Evolutionary conservation across 768 basidiomycete species (phyloP).

Genomic region (Dentipellis fragilis): DNA sequence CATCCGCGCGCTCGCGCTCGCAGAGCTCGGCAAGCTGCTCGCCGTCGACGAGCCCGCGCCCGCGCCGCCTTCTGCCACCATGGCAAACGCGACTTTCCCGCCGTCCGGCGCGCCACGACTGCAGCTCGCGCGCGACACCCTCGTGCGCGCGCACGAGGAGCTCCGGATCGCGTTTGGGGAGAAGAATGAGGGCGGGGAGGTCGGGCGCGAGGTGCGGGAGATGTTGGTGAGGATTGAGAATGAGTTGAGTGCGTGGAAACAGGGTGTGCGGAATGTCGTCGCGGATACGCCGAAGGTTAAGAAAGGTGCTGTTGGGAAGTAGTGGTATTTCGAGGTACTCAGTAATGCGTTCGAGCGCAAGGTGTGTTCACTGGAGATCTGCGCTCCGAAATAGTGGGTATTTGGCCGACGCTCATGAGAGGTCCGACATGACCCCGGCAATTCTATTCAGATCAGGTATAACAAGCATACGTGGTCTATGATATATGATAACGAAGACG

Average conservation of each 20-base stretch:
- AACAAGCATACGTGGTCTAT: no score
- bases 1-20: constrained; percentile 59
- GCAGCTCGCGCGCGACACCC: constrained; percentile 51
- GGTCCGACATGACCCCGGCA: no score
- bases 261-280: constrained; percentile 47
- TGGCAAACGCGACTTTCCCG: constrained; percentile 33
- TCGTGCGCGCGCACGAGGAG: constrained; percentile 52
- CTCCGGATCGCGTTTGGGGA: constrained; percentile 64
- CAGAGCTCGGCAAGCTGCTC: constrained; percentile 75
- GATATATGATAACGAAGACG: no score
- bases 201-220: constrained; percentile 54
- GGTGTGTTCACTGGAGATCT: no score
- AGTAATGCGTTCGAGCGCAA: no score
- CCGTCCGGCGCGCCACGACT: constrained; percentile 60
- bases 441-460: no score
- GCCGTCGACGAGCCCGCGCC: constrained; percentile 66
- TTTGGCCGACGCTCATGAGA: no score
- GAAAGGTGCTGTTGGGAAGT: background rate
- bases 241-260: constrained; percentile 64
- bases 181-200: constrained; percentile 58
- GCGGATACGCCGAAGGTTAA: constrained; percentile 26
- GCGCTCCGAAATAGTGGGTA: no score
- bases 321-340: background rate
- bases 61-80: constrained; percentile 7
- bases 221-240: constrained; percentile 52